A percentile compares a stretch with the other conserved stretches of the same genome.
Evolutionary conservation across 495 filamentous ascomycete genomes (phyloP).

Genomic region (Xylaria venustula): DNA sequence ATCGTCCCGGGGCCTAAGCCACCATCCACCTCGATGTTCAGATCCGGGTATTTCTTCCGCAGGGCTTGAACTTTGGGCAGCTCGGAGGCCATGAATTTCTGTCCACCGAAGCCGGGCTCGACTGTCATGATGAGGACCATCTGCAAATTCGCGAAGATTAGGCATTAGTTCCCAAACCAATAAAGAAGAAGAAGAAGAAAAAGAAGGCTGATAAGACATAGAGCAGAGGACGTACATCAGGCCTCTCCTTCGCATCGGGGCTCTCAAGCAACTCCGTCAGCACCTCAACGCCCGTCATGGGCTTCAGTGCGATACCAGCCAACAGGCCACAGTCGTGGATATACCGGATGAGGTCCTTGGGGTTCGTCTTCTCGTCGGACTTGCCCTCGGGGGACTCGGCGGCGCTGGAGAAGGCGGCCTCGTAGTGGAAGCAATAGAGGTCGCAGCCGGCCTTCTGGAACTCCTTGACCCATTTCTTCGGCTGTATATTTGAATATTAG

Average conservation of each 20-base stretch:
- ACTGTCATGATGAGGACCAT: slow-evolving; percentile 99
- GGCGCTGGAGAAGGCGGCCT: slow-evolving; percentile 88
- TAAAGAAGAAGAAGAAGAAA: too few relatives aligned
- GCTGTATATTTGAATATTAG: slow-evolving; percentile 47
- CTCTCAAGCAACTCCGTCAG: slow-evolving; percentile 84
- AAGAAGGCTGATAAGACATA: background rate
- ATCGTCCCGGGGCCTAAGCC: slow-evolving; percentile 86
- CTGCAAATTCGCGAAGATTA: slow-evolving; percentile 47
- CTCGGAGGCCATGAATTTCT: slow-evolving; percentile 96
- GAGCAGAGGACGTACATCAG: slow-evolving; percentile 68
- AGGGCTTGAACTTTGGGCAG: slow-evolving; percentile 89
- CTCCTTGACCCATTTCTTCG: slow-evolving; percentile 95
- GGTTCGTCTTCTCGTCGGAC: slow-evolving; percentile 66
- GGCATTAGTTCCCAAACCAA: background rate
- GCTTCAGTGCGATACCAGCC: slow-evolving; percentile 94
- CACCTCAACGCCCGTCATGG: slow-evolving; percentile 83
- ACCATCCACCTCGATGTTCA: slow-evolving; percentile 97
- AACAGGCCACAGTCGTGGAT: slow-evolving; percentile 88
- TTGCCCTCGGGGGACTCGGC: slow-evolving; percentile 72
- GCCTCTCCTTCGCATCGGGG: slow-evolving; percentile 66
- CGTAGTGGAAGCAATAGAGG: slow-evolving; percentile 99
- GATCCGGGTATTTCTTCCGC: slow-evolving; percentile 76
- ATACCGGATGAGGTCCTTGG: slow-evolving; percentile 80
- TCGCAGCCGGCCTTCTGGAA: slow-evolving; percentile 94
- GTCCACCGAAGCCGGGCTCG: slow-evolving; percentile 94